These are phyloP conservation scores for Basipetospora sp. DNA, from an alignment of 2,329 filamentous ascomycete species.

Conservation along the genomic window DNA sequence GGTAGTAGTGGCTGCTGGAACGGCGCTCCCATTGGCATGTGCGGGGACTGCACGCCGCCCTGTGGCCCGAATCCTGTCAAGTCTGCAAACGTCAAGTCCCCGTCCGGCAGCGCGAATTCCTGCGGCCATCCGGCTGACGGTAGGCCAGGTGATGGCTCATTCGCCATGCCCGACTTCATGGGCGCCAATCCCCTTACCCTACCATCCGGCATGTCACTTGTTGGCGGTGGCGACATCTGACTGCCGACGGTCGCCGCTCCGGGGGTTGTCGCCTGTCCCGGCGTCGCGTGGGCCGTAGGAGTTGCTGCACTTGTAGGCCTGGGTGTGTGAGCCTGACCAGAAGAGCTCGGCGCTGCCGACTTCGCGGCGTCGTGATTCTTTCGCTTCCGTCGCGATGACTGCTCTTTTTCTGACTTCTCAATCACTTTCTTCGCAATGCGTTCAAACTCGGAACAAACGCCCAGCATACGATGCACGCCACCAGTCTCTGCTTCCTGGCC, in stretches of 20 bases:
- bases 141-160: slow-evolving; percentile 30
- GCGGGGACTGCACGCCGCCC: slow-evolving; percentile 19
- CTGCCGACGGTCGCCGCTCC: too few relatives aligned
- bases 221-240: slow-evolving; percentile 17
- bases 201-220: slow-evolving; percentile 3
- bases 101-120: slow-evolving; percentile 25
- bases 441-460: slow-evolving; percentile 90
- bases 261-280: too few relatives aligned
- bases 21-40: slow-evolving; percentile 13
- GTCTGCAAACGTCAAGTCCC: slow-evolving; percentile 30
- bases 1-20: slow-evolving; percentile 83
- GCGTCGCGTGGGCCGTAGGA: slow-evolving; percentile 10
- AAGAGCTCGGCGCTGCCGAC: slow-evolving; percentile 11
- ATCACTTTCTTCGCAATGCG: slow-evolving; percentile 82
- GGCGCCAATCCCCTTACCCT: slow-evolving; percentile 15
- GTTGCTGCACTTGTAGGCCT: slow-evolving; percentile 12
- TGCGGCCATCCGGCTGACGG: slow-evolving; percentile 32
- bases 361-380: slow-evolving; percentile 46
- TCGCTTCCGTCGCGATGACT: slow-evolving; percentile 65
- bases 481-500: slow-evolving; percentile 81
- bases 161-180: slow-evolving; percentile 21
- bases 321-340: slow-evolving; percentile 6
- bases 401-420: slow-evolving; percentile 79
- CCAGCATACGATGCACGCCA: slow-evolving; percentile 84
- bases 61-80: slow-evolving; percentile 27